A percentile compares a stretch with the other conserved stretches of the same genome.
phyloP scores from a whole-genome alignment of 768 basidiomycete species.

The Psilocybe cyanescens region DNA sequence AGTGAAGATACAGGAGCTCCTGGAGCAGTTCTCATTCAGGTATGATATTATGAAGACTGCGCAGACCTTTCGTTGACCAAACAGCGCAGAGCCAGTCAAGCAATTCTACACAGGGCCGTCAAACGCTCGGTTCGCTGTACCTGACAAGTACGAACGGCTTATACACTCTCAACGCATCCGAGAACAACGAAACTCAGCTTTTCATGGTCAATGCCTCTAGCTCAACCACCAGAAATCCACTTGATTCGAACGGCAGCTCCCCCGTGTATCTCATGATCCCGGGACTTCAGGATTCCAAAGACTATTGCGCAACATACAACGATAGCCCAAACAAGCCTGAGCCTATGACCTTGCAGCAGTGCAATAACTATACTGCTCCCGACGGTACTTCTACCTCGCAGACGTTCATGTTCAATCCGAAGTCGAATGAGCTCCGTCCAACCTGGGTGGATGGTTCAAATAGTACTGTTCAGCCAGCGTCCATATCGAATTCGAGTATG shows the following conservation, averaged over 20 bases:
- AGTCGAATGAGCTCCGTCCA: slow-evolving; percentile 54
- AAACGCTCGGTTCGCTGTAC: slow-evolving; percentile 24
- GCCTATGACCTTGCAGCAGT: slow-evolving; percentile 55
- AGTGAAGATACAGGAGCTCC: slow-evolving; percentile 31
- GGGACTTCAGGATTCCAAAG: slow-evolving; percentile 27
- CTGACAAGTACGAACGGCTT: slow-evolving; percentile 25
- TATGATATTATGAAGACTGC: neutral
- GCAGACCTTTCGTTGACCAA: neutral
- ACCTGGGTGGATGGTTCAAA: slow-evolving; percentile 44
- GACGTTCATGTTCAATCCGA: slow-evolving; percentile 57
- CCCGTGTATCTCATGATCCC: slow-evolving; percentile 45
- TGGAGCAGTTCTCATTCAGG: slow-evolving; percentile 14
- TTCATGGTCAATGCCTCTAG: slow-evolving; percentile 34
- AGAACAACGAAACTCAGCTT: slow-evolving; percentile 47
- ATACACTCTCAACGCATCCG: slow-evolving; percentile 53
- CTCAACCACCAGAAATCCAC: neutral
- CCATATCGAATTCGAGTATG: neutral
- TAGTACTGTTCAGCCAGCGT: slow-evolving; percentile 7
- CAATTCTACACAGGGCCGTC: slow-evolving; percentile 13
- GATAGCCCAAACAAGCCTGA: slow-evolving; percentile 48
- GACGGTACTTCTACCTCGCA: slow-evolving; percentile 45
- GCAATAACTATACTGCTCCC: slow-evolving; percentile 27
- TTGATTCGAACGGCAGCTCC: slow-evolving; percentile 16
- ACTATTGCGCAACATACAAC: slow-evolving; percentile 68
- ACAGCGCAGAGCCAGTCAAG: slow-evolving; percentile 7